phyloP scores from a whole-genome alignment of 2,329 filamentous ascomycete genomes.

The Scleromitrula shiraiana region DNA sequence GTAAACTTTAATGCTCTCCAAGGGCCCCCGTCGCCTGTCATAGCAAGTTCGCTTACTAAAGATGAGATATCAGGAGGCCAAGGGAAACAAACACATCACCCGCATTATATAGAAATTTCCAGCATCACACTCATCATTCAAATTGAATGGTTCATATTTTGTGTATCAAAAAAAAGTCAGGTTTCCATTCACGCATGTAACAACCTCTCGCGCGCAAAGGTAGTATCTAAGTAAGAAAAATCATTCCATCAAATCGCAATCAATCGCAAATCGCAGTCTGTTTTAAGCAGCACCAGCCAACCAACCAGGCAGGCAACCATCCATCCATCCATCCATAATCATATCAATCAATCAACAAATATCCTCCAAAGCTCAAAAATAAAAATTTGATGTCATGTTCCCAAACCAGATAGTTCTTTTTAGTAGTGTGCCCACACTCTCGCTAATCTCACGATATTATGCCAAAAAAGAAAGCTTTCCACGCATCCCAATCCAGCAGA shows the following conservation, averaged over 20 bases:
- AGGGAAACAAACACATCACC: no score
- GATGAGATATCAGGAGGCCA: no score
- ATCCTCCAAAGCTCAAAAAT: neutral
- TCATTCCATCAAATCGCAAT: neutral
- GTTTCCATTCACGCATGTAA: neutral
- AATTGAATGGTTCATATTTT: no score
- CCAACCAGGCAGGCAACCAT: neutral
- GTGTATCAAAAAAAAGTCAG: no score
- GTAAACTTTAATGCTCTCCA: no score
- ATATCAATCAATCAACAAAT: no score
- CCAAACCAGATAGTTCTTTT: constrained; percentile 1
- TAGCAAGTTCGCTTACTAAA: no score
- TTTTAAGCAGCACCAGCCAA: neutral
- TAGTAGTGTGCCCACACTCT: neutral
- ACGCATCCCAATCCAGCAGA: constrained; percentile 4
- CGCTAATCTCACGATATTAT: neutral
- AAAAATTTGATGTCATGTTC: neutral
- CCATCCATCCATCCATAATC: neutral
- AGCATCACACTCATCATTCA: no score
- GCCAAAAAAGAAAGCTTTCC: neutral
- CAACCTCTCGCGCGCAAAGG: neutral
- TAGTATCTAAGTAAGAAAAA: neutral
- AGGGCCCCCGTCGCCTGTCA: no score
- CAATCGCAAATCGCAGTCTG: neutral
- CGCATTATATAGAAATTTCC: no score